Conservation (phyloP, 1,284 basidiomycete genomes). For the Farysia itapuensis region DNA sequence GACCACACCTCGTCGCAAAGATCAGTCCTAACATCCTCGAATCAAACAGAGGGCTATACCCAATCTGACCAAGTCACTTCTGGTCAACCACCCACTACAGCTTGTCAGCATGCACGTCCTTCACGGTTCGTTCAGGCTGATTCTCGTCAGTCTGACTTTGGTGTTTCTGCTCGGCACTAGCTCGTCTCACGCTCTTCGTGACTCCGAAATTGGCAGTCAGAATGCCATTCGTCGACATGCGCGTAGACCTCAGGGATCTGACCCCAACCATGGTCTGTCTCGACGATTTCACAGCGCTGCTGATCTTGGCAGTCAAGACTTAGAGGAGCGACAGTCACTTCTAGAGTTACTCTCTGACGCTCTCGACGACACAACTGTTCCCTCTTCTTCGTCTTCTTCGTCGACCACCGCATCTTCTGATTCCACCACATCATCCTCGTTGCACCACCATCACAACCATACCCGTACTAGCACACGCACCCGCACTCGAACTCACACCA, state of each 20-base stretch:
- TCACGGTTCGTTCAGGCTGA: neutral
- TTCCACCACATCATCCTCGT: too few species aligned
- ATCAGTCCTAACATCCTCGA: too few species aligned
- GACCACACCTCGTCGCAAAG: neutral
- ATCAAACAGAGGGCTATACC: neutral
- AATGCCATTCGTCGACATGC: neutral
- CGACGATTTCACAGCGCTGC: too few species aligned
- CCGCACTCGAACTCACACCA: too few species aligned
- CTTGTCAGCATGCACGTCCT: neutral
- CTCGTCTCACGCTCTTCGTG: neutral
- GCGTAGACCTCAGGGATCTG: neutral
- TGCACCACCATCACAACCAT: too few species aligned
- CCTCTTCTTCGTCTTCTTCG: too few species aligned
- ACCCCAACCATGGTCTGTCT: neutral
- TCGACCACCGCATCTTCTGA: too few species aligned
- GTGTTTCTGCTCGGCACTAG: neutral
- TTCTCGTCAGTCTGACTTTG: slow-evolving; percentile 1
- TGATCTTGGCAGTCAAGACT: neutral
- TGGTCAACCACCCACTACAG: too few species aligned
- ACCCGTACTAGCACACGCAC: too few species aligned
- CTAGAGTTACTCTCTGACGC: too few species aligned
- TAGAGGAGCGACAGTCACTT: too few species aligned
- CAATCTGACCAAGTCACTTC: neutral
- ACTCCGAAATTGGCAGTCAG: neutral
- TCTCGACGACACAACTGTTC: too few species aligned